Conservation (phyloP, 768 basidiomycete species). For the Phylloporus sp. region DNA sequence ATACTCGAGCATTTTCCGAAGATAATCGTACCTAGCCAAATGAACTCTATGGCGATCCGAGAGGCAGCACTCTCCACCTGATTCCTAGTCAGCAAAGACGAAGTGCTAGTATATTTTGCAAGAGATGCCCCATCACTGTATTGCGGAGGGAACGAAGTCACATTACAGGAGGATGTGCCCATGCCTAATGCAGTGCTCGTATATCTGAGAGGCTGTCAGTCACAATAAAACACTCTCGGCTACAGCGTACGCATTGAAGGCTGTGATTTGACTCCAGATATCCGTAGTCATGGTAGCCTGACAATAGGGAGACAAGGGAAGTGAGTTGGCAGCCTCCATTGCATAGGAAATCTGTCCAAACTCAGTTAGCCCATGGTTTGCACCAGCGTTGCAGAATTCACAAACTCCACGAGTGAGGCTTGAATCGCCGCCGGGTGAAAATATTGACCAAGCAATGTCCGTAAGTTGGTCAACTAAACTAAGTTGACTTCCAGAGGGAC, state of each 20-base stretch:
- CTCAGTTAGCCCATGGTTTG: background rate
- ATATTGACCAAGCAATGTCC: background rate
- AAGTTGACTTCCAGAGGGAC: background rate
- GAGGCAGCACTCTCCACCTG: background rate
- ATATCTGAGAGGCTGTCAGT: background rate
- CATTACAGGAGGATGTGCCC: background rate
- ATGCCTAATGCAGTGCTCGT: background rate
- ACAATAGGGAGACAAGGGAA: background rate
- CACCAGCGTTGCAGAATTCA: background rate
- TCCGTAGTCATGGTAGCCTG: background rate
- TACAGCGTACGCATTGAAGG: background rate
- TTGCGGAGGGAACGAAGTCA: no score
- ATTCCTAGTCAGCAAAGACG: background rate
- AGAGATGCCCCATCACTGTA: no score
- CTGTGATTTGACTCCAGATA: no score
- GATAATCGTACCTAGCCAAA: background rate
- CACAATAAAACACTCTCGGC: background rate
- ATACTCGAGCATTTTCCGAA: background rate
- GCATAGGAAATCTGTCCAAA: background rate
- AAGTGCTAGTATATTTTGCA: background rate
- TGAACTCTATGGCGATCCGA: background rate
- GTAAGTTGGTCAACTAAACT: background rate
- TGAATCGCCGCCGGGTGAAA: background rate
- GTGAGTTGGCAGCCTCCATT: background rate
- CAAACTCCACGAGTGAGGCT: background rate